phyloP scores from a whole-genome alignment of 768 basidiomycete species.

The Naematelia encephala region DNA sequence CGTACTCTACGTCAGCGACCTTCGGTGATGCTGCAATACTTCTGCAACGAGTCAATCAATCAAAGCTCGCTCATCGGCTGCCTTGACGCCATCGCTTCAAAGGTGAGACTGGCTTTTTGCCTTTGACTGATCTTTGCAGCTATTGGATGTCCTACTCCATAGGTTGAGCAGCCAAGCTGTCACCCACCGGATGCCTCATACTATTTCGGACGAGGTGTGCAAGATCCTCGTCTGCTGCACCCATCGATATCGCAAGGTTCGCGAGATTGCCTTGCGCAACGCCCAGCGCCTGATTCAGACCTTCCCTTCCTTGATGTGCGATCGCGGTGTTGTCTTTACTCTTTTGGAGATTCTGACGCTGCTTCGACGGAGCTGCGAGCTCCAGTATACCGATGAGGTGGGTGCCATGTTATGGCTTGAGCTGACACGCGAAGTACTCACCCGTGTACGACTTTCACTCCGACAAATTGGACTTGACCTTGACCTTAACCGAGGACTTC shows the following conservation, averaged over 20 bases:
- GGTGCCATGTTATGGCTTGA: slow-evolving; percentile 15
- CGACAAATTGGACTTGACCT: slow-evolving; percentile 65
- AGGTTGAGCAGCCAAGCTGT: slow-evolving; percentile 72
- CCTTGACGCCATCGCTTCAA: slow-evolving; percentile 83
- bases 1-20: slow-evolving; percentile 75
- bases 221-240: slow-evolving; percentile 73
- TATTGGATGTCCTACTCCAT: slow-evolving; percentile 70
- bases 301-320: slow-evolving; percentile 93
- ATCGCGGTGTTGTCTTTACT: slow-evolving; percentile 77
- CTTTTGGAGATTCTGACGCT: slow-evolving; percentile 89
- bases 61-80: slow-evolving; percentile 66
- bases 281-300: slow-evolving; percentile 79
- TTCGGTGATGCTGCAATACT: slow-evolving; percentile 79
- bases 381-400: slow-evolving; percentile 88
- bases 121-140: slow-evolving; percentile 54
- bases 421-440: slow-evolving; percentile 66
- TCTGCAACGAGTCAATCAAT: slow-evolving; percentile 81
- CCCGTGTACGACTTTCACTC: slow-evolving; percentile 80
- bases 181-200: slow-evolving; percentile 69
- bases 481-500: slow-evolving; percentile 84
- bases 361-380: slow-evolving; percentile 79
- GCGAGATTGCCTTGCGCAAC: slow-evolving; percentile 77
- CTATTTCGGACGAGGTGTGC: slow-evolving; percentile 69
- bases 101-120: slow-evolving; percentile 55
- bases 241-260: slow-evolving; percentile 74